A percentile compares a stretch with the other conserved stretches of the same genome.
Evolutionary conservation across 2,329 filamentous ascomycete species (phyloP).

Genomic region (Mollisia scopiformis): DNA sequence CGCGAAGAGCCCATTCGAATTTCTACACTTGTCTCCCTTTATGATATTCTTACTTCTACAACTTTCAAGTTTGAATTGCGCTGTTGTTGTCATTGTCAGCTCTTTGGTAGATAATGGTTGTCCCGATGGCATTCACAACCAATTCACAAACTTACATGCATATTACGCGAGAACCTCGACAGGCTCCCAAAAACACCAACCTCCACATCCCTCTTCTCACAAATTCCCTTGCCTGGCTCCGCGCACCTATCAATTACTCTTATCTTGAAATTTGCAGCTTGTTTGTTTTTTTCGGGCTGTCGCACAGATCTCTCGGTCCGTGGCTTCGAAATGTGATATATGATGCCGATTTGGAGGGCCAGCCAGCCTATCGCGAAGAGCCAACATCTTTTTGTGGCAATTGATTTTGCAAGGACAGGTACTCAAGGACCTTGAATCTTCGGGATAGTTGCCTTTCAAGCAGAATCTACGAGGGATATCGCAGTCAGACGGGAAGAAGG

Average conservation of each 20-base stretch:
- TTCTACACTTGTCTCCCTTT: not conserved
- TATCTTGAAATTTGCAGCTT: not conserved
- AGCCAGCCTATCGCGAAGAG: constrained; percentile 6
- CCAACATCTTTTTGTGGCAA: not conserved
- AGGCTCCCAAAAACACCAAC: not conserved
- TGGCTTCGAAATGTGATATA: constrained; percentile 2
- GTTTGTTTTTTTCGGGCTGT: not conserved
- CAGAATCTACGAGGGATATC: not conserved
- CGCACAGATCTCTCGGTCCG: constrained; percentile 3
- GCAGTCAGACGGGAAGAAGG: not conserved
- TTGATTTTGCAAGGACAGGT: not conserved
- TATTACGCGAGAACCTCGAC: constrained; percentile 14
- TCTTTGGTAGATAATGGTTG: not conserved
- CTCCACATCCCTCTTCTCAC: not conserved
- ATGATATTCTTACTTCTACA: not conserved
- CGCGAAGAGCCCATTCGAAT: constrained; percentile 5
- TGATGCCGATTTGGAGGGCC: not conserved
- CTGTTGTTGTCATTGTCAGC: constrained; percentile 5
- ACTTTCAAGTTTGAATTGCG: not conserved
- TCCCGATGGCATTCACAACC: constrained; percentile 8
- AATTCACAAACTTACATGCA: constrained; percentile 3
- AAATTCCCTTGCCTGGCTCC: not conserved
- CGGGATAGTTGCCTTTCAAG: not conserved
- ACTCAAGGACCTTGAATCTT: not conserved
- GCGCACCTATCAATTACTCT: constrained; percentile 1